Base-by-base conservation (phyloP, 306 rosid genomes). In the Pueraria montana region DNA sequence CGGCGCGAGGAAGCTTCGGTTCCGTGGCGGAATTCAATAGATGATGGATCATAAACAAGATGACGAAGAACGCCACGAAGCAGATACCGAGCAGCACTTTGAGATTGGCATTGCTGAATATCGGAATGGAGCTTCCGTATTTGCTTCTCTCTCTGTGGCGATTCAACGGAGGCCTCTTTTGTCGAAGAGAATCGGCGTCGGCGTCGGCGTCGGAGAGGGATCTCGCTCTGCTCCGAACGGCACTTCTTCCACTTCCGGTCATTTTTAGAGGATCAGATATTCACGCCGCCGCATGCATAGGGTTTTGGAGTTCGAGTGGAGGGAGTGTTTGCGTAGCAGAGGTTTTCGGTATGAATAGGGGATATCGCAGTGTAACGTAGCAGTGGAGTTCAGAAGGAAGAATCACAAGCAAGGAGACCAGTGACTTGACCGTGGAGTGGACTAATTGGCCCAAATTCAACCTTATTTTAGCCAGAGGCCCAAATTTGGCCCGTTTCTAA, bases 201-300 rank as follows among this genome's bases (percentile, higher is more conserved):
- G 71, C 56, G 30, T 62, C 87, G 59, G 71, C 50, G 36, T 84
- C 84, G 2, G 87, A 45, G 83, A 90, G 77, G 26, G 97, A 80
- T 86, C 78, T 80, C 69, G 45, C 81, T 88, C 94, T 88, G 59
- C 85, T 87, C 48, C 95, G 97, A 72, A 85, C 80, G 45, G 62
- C 78, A 52, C 84, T 83, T 67, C 93, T 87, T 48, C 90, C 91
- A 16, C 87, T 61, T 82, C 95, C 97, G 27, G 87, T 26, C 96
- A 92, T 92, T 79, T 82, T 40, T 45, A 32, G 61, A 5, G 18
- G 82, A 78, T 66, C 76, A 46, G 49, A 43, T 21, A 76, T 16
- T 49, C 40, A 26, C 69, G 65, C 20, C 30, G 36, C 48, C 63
- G 20, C 88, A 70, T 81, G 71, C 45, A 8, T 63, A 21, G 79